Evolutionary conservation across 768 basidiomycete species (phyloP).

Genomic region (Termitomyces sp.): DNA sequence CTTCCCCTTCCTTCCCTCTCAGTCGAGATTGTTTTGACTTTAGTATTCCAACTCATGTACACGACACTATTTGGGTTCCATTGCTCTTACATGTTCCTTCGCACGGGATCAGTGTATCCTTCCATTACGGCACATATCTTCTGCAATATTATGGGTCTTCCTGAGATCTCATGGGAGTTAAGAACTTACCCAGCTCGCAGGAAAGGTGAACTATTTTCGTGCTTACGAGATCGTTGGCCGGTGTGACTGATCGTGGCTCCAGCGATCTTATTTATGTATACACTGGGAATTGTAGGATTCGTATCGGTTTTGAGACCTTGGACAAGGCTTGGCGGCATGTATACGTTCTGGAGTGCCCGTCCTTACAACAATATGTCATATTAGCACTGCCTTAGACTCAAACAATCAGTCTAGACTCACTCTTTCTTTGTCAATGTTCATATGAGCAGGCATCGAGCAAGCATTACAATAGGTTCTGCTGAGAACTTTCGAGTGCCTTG

Average conservation of each 20-base stretch:
- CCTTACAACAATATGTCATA: slow-evolving; percentile 12
- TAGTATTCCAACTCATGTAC: slow-evolving; percentile 85
- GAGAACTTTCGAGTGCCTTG: neutral
- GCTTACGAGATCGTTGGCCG: neutral
- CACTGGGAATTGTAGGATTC: slow-evolving; percentile 57
- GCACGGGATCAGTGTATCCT: slow-evolving; percentile 77
- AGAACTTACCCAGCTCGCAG: slow-evolving; percentile 43
- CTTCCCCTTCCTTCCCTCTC: neutral
- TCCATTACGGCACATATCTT: slow-evolving; percentile 79
- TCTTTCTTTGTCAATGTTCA: neutral
- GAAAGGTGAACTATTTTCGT: slow-evolving; percentile 35
- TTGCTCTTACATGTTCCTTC: slow-evolving; percentile 78
- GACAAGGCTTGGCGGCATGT: slow-evolving; percentile 36
- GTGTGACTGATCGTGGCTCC: slow-evolving; percentile 8
- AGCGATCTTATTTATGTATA: slow-evolving; percentile 55
- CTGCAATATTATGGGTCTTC: slow-evolving; percentile 94
- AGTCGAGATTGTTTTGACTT: neutral
- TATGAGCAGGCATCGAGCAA: neutral
- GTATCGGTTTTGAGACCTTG: slow-evolving; percentile 43
- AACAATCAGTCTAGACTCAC: neutral
- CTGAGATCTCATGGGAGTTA: slow-evolving; percentile 57
- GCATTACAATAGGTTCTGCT: neutral
- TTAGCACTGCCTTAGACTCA: neutral
- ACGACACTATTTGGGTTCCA: slow-evolving; percentile 92
- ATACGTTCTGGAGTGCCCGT: slow-evolving; percentile 37